Percentiles rank a stretch among this genome's conserved stretches.
Evolutionary conservation across 2,329 filamentous ascomycete species (phyloP).

Genomic region (Elsinoe ampelina): DNA sequence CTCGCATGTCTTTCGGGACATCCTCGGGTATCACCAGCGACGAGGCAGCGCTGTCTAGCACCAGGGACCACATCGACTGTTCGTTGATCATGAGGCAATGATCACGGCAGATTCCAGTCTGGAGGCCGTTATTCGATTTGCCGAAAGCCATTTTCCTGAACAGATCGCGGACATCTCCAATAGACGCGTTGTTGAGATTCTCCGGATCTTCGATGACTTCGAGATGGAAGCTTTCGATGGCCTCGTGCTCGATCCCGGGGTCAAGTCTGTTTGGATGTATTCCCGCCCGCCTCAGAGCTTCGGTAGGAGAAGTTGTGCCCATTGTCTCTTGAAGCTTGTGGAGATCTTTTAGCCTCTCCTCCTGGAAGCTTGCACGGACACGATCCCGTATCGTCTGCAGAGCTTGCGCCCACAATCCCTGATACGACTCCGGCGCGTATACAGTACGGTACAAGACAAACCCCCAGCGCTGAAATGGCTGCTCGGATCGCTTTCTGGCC

Average conservation of each 20-base stretch:
- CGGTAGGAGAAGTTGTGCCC: too few species aligned
- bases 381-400: neutral
- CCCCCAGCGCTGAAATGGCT: neutral
- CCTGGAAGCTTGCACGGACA: neutral
- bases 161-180: too few species aligned
- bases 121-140: neutral
- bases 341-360: neutral
- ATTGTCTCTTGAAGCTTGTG: too few species aligned
- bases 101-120: neutral
- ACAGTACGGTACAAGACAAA: neutral
- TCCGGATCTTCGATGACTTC: too few species aligned
- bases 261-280: too few species aligned
- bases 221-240: too few species aligned
- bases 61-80: neutral
- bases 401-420: neutral
- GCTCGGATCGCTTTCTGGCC: neutral
- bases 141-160: neutral
- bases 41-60: neutral
- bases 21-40: too few species aligned
- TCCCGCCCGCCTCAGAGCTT: too few species aligned
- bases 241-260: too few species aligned
- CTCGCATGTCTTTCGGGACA: too few species aligned
- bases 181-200: too few species aligned
- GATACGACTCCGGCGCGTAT: neutral
- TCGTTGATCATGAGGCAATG: neutral